Percentiles rank a stretch among this genome's conserved stretches.
phyloP scores from a whole-genome alignment of 2,329 filamentous ascomycete species.

The Colletotrichum tamarilloi region DNA sequence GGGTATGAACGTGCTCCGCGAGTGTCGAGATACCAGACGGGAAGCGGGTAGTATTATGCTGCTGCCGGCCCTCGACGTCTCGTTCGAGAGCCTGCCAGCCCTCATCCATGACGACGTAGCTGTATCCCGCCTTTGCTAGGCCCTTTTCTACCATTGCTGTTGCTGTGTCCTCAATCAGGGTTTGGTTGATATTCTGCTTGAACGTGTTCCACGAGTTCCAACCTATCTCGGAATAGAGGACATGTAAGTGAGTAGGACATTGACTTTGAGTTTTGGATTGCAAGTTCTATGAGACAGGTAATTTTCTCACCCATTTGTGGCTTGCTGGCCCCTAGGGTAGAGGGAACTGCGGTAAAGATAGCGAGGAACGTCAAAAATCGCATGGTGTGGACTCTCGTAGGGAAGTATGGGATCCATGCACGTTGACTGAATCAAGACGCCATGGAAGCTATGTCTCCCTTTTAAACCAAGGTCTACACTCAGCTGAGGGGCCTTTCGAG shows the following conservation, averaged over 20 bases:
- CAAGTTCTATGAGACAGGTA: not conserved
- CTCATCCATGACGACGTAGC: conserved; percentile 30
- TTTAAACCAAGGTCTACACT: not conserved
- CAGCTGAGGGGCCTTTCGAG: not conserved
- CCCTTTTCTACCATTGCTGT: conserved; percentile 15
- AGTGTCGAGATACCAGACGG: conserved; percentile 44
- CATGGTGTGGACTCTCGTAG: not conserved
- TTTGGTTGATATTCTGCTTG: conserved; percentile 37
- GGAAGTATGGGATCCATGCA: no score
- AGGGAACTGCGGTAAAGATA: not conserved
- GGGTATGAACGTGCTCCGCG: conserved; percentile 56
- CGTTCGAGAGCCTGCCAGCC: conserved; percentile 13
- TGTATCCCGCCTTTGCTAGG: conserved; percentile 19
- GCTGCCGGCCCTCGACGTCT: conserved; percentile 8
- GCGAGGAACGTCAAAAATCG: not conserved
- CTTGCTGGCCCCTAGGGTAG: not conserved
- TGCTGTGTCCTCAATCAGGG: conserved; percentile 35
- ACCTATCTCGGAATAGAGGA: conserved; percentile 44
- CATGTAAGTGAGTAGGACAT: conserved; percentile 9
- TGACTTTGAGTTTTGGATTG: conserved; percentile 5
- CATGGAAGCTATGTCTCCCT: not conserved
- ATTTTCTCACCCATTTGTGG: conserved; percentile 7
- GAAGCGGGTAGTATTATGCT: conserved; percentile 6
- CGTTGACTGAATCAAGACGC: not conserved
- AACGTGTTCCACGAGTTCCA: conserved; percentile 35